These are phyloP conservation scores for Neopestalotiopsis clavispora DNA, from an alignment of 2,329 filamentous ascomycete species.

Conservation along the genomic window DNA sequence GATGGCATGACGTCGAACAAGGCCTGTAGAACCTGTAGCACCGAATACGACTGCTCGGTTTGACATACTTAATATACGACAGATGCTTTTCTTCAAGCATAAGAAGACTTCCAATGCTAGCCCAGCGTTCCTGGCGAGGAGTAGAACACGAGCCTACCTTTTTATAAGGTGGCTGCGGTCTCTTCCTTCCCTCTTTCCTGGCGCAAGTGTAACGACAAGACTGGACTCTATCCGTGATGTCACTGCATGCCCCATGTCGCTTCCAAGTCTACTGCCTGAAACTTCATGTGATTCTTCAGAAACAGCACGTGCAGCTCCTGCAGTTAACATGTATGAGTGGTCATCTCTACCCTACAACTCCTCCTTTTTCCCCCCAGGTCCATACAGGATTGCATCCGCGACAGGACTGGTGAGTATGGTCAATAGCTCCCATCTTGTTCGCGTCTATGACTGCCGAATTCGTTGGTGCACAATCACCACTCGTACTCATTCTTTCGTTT, in stretches of 20 bases:
- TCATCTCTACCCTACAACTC: not conserved
- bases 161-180: too few species aligned
- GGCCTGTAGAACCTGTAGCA: constrained; percentile 20
- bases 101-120: too few species aligned
- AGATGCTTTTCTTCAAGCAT: too few species aligned
- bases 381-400: not conserved
- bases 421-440: not conserved
- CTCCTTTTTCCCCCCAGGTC: not conserved
- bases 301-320: not conserved
- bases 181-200: too few species aligned
- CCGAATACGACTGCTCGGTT: not conserved
- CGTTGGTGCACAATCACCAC: not conserved
- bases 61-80: too few species aligned
- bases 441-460: not conserved
- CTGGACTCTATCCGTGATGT: not conserved
- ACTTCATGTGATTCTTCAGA: not conserved
- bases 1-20: constrained; percentile 74
- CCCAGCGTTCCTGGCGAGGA: too few species aligned
- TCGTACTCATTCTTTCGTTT: not conserved
- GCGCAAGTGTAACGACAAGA: not conserved
- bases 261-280: not conserved
- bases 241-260: not conserved
- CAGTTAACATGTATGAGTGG: not conserved
- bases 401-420: not conserved
- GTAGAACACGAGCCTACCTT: too few species aligned